Evolutionary conservation across 2,329 filamentous ascomycete species (phyloP), one percentile per base, ranked within the genome.

Genomic region (Aschersonia sp.): DNA sequence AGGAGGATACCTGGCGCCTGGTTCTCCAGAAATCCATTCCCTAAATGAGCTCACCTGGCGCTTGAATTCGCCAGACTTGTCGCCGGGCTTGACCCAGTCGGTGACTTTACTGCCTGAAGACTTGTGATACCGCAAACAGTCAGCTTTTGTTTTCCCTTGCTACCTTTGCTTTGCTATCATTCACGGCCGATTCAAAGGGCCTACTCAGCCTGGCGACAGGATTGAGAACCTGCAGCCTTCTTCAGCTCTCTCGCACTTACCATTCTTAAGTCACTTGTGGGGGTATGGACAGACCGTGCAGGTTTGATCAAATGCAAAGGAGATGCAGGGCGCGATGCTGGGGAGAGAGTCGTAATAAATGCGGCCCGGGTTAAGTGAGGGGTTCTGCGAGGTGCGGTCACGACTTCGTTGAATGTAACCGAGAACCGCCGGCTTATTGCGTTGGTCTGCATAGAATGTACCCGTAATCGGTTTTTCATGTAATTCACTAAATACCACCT

Each of bases 21-120:
- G 66, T 55, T 86, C 77, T 52, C 74, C 77, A 32, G 84, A 87
- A 63, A 95, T 84, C 64, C 71, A 85, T 63, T 84, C 78, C 50
- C 92, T 81, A 68, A 97, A 97, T 48, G 79, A 75, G 51, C 86
- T 92, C 52, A 75, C 73, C 63, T 88, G 85, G 52, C 90, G 83
- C 70, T 95, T 95, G 75, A 94, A 97, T 67, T 95, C 88, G 65
- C 90, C 90, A 14, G 79, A 77, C 60, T 79, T 84, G 69, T 92
- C 86, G 56, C 73, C 73, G 43, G 78, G 82, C 52, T 79, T 73
- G 46, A 92, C 87, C 87, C 87, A 95, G 58, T 90, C 79, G 43
- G 87, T 89, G 62, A 94, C 39, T 22, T 51, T 53, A 29, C 42
- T 46, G 31, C 45, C 43, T 29, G 44, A 47, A 41, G 51, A 9